Base-by-base conservation (phyloP, 2,329 filamentous ascomycete species). In the Epichloe glyceriae region DNA sequence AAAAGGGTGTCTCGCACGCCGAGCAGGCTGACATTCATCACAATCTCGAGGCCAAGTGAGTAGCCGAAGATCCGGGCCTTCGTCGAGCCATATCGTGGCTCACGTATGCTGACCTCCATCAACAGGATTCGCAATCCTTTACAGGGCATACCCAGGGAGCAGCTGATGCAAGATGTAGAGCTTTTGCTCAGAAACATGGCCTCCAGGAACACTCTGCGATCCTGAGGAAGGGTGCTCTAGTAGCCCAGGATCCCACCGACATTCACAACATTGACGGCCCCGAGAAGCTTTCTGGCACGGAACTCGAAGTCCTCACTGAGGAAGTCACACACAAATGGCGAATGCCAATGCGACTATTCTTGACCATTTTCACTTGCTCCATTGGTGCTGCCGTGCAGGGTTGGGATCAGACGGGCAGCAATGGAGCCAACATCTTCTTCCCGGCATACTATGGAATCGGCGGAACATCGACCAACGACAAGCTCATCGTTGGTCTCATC, bases 371-470 rank as follows among this genome's bases (percentile, higher is more conserved):
- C 3, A 75, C 80, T 14, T 84, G 80, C 63, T 84, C 82, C 43
- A 76, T 86, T 47, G 82, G 80, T 50, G 82, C 83, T 30, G 81
- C 81, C 12, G 79, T 84, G 22, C 78, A 82, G 57, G 80, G 81
- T 14, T 84, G 80, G 80, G 80, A 84, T 58, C 65, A 83, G 64
- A 83, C 80, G 12, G 80, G 78, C 47, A 69, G 70, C 53, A 82
- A 82, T 56, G 78, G 79, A 35, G 80, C 80, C 52, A 83, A 78
- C 55, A 67, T 83, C 54, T 79, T 75, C 53, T 83, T 82, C 59
- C 78, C 78, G 0, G 22, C 65, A 61, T 49, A 68, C 59, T 61
- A 73, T 64, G 67, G 67, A 2, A 67, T 70, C 47, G 66, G 56
- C 12, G 55, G 61, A 22, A 41, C 52, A 4, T 62, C 57, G 20